phyloP scores from a whole-genome alignment of 345 rosid species.

The Anastatica hierochuntica region DNA sequence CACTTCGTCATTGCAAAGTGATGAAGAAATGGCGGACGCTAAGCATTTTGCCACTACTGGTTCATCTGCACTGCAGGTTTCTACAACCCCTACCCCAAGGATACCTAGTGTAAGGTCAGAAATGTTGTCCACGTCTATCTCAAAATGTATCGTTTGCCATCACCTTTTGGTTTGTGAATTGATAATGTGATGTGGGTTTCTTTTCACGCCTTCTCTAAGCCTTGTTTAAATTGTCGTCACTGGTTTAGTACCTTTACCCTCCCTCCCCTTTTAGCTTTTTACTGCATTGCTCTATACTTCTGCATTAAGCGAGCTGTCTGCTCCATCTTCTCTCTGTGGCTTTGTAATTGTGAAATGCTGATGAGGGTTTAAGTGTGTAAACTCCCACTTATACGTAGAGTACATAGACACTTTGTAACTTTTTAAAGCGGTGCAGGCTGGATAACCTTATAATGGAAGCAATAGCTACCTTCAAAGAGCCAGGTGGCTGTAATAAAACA shows the following conservation, averaged over 20 bases:
- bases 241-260: constrained; percentile 2
- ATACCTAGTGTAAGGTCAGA: constrained; percentile 70
- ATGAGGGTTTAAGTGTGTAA: neutral
- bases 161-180: neutral
- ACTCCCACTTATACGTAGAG: too few species aligned
- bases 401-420: neutral
- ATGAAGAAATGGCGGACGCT: constrained; percentile 56
- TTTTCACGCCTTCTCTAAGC: neutral
- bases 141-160: neutral
- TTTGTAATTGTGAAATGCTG: neutral
- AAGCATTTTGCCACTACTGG: too few species aligned
- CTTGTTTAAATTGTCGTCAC: neutral
- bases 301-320: neutral
- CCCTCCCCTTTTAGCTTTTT: too few species aligned
- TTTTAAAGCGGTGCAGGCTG: constrained; percentile 38
- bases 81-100: too few species aligned
- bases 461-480: constrained; percentile 75
- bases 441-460: constrained; percentile 92
- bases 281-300: neutral
- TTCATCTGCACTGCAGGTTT: too few species aligned
- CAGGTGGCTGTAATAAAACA: constrained; percentile 85
- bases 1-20: constrained; percentile 34
- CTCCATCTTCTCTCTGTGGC: neutral
- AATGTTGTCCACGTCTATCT: neutral
- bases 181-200: neutral